Percentiles rank a stretch among this genome's conserved stretches.
phyloP scores from a whole-genome alignment of 371 early-diverging fungal genomes.

The Sporodiniella umbellata region DNA sequence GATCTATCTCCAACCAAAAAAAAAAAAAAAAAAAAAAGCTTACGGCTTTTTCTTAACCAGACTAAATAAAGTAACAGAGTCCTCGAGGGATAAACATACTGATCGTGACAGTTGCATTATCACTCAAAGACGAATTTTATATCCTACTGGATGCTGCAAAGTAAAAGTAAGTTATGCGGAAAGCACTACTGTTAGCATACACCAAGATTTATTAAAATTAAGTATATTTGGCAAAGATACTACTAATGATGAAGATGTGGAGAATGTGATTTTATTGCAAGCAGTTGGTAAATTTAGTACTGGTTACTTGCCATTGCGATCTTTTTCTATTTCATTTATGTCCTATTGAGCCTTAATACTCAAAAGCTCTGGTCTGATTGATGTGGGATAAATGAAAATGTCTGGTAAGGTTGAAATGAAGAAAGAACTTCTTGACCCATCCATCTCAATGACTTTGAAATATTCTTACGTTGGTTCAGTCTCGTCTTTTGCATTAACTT shows the following conservation, averaged over 20 bases:
- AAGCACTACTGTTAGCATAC: slow-evolving; percentile 13
- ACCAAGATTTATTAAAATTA: slow-evolving; percentile 14
- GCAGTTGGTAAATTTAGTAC: slow-evolving; percentile 8
- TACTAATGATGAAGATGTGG: slow-evolving; percentile 14
- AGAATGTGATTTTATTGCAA: slow-evolving; percentile 12
- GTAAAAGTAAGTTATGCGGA: slow-evolving; percentile 20
- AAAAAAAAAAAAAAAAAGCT: slow-evolving; percentile 9
- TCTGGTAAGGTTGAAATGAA: too few species aligned
- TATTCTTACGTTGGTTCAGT: too few species aligned
- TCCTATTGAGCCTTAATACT: too few species aligned
- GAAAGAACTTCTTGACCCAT: too few species aligned
- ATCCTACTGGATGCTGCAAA: slow-evolving; percentile 19
- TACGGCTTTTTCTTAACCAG: slow-evolving; percentile 18
- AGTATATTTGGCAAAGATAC: slow-evolving; percentile 15
- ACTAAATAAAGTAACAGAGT: slow-evolving; percentile 20
- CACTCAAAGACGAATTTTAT: slow-evolving; percentile 10
- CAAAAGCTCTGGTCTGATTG: too few species aligned
- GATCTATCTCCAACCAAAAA: slow-evolving; percentile 6
- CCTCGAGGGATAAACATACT: slow-evolving; percentile 10
- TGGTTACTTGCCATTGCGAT: slow-evolving; percentile 21
- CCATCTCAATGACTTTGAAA: too few species aligned
- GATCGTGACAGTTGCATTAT: slow-evolving; percentile 12
- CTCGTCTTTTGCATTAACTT: too few species aligned
- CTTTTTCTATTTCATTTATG: too few species aligned
- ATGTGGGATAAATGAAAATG: too few species aligned